These are phyloP conservation scores for Vaccinium darrowii DNA, from an alignment of 148 eudicot genomes.

Conservation along the genomic window DNA sequence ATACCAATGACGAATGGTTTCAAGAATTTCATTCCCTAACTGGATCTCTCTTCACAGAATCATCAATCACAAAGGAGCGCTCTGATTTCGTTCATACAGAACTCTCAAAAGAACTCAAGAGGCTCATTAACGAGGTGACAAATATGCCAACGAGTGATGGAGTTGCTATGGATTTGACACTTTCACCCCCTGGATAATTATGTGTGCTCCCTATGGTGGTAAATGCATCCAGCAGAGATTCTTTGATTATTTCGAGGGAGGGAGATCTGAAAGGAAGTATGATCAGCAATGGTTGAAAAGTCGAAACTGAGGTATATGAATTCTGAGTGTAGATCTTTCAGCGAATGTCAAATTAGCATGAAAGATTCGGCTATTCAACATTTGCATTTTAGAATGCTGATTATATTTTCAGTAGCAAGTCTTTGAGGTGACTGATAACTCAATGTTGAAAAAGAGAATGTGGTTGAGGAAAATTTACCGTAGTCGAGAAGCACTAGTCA, in stretches of 20 bases:
- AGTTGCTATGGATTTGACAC: constrained; percentile 19
- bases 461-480: neutral
- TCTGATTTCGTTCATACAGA: constrained; percentile 31
- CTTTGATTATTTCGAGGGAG: neutral
- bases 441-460: neutral
- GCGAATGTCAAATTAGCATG: neutral
- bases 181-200: constrained; percentile 18
- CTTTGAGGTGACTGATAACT: neutral
- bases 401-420: neutral
- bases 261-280: neutral
- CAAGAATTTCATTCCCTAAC: constrained; percentile 32
- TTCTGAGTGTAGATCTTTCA: neutral
- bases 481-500: neutral
- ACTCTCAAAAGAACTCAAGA: constrained; percentile 31
- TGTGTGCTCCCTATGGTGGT: neutral
- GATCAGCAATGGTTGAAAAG: neutral
- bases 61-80: constrained; percentile 35
- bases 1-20: constrained; percentile 29
- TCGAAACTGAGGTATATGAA: neutral
- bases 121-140: constrained; percentile 34
- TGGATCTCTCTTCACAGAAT: constrained; percentile 32
- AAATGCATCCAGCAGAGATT: constrained; percentile 5
- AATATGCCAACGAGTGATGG: constrained; percentile 35
- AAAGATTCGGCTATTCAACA: neutral
- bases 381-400: neutral